Evolutionary conservation across 768 basidiomycete species (phyloP).

Genomic region (Dacryopinax primogenitus): DNA sequence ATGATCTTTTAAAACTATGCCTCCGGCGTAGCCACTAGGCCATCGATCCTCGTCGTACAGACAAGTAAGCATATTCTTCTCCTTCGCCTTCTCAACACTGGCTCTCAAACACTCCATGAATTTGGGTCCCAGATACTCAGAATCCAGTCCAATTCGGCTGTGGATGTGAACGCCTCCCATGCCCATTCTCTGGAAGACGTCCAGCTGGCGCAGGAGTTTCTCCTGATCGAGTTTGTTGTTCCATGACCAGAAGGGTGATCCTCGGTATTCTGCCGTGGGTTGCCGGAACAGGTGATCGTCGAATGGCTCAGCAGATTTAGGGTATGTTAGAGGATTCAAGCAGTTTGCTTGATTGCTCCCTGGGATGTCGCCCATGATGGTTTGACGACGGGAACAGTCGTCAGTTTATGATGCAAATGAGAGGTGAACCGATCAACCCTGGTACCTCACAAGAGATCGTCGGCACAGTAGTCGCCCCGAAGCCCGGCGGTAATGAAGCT

Average conservation of each 20-base stretch:
- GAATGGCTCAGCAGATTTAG: slow-evolving; percentile 17
- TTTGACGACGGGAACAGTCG: too few relatives aligned
- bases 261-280: slow-evolving; percentile 20
- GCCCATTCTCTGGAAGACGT: slow-evolving; percentile 18
- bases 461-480: neutral
- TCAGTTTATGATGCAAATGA: too few relatives aligned
- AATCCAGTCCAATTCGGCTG: slow-evolving; percentile 20
- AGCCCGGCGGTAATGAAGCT: neutral
- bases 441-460: neutral
- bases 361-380: neutral
- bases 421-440: neutral
- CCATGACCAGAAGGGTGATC: slow-evolving; percentile 21
- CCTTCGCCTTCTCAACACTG: slow-evolving; percentile 17
- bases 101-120: slow-evolving; percentile 20
- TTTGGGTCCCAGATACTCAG: slow-evolving; percentile 21
- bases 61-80: slow-evolving; percentile 21
- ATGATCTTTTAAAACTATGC: slow-evolving; percentile 18
- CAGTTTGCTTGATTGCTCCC: neutral
- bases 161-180: slow-evolving; percentile 23
- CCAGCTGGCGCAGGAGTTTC: slow-evolving; percentile 12
- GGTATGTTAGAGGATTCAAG: slow-evolving; percentile 18
- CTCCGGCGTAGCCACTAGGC: slow-evolving; percentile 22
- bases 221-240: slow-evolving; percentile 18
- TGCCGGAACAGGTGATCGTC: slow-evolving; percentile 14
- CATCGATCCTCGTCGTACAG: slow-evolving; percentile 23